Evolutionary conservation across 2,329 filamentous ascomycete genomes (phyloP).

Genomic region (Fusarium caatingaense): DNA sequence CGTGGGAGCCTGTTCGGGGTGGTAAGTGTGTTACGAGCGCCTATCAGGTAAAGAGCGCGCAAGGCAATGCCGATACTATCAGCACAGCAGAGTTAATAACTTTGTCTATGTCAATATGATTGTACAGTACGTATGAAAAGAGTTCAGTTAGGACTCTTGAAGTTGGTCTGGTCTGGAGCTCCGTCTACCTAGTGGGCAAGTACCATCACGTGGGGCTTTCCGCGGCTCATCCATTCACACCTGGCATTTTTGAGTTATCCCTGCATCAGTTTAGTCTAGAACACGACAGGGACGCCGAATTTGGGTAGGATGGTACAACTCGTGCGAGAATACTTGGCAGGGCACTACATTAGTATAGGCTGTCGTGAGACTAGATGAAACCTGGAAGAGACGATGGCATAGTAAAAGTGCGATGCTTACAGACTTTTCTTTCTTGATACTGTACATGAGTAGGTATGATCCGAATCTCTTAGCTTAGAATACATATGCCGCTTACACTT

Average conservation of each 20-base stretch:
- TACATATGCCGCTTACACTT: background rate
- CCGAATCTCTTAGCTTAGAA: background rate
- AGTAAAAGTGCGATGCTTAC: conserved; percentile 10
- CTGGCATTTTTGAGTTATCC: conserved; percentile 22
- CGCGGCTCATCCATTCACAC: conserved; percentile 33
- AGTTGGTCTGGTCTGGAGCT: conserved; percentile 23
- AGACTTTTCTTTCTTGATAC: background rate
- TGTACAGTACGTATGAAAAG: conserved; percentile 30
- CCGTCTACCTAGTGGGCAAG: conserved; percentile 18
- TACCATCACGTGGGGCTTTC: conserved; percentile 44
- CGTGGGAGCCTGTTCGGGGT: conserved; percentile 30
- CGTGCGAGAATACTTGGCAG: conserved; percentile 18
- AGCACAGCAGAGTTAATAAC: conserved; percentile 5
- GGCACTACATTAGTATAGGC: conserved; percentile 2
- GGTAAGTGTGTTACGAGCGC: conserved; percentile 11
- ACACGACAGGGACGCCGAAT: conserved; percentile 15
- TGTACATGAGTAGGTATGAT: background rate
- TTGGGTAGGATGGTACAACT: conserved; percentile 10
- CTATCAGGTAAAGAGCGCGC: conserved; percentile 5
- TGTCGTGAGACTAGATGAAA: conserved; percentile 18
- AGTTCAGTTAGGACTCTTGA: conserved; percentile 29
- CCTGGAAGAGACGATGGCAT: conserved; percentile 11
- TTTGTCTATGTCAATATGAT: conserved; percentile 10
- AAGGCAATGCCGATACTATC: conserved; percentile 1
- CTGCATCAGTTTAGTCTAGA: conserved; percentile 29